These are phyloP conservation scores for Rhizopus sp. DNA, from an alignment of 371 early-diverging fungal genomes.

Conservation along the genomic window DNA sequence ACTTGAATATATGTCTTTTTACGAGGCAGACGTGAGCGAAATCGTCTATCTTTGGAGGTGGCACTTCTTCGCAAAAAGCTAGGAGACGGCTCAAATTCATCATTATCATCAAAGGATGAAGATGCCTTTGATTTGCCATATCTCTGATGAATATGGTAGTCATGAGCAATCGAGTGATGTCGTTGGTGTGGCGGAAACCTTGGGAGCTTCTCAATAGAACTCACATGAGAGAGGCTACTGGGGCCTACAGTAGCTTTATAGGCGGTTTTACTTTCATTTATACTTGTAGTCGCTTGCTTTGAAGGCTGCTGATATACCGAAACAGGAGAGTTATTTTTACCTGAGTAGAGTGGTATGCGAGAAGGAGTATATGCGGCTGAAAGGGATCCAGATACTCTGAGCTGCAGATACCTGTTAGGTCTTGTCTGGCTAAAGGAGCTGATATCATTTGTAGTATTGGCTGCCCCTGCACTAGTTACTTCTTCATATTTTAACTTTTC, in stretches of 20 bases:
- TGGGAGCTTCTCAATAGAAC: background rate
- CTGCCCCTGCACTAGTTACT: background rate
- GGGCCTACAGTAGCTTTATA: background rate
- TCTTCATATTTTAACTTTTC: conserved; percentile 28
- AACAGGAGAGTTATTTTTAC: background rate
- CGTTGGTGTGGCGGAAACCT: conserved; percentile 6
- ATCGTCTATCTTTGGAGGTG: conserved; percentile 14
- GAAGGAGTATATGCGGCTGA: conserved; percentile 38
- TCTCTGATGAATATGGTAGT: conserved; percentile 8
- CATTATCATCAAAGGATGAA: background rate
- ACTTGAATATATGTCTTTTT: conserved; percentile 67
- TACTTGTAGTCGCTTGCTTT: background rate
- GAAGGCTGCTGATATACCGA: conserved; percentile 1
- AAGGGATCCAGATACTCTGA: conserved; percentile 26
- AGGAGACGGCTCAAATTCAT: conserved; percentile 1
- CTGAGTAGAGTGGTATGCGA: conserved; percentile 31
- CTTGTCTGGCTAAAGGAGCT: background rate
- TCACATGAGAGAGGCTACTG: background rate
- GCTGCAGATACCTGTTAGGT: conserved; percentile 15
- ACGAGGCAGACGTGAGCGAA: conserved; percentile 43
- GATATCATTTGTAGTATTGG: background rate
- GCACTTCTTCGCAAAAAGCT: conserved; percentile 12
- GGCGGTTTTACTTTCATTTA: background rate
- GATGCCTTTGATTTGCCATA: background rate
- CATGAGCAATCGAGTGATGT: conserved; percentile 24